These are phyloP conservation scores for Cinnamomum micranthum DNA, from an alignment of 164 flowering plant species.

Conservation along the genomic window DNA sequence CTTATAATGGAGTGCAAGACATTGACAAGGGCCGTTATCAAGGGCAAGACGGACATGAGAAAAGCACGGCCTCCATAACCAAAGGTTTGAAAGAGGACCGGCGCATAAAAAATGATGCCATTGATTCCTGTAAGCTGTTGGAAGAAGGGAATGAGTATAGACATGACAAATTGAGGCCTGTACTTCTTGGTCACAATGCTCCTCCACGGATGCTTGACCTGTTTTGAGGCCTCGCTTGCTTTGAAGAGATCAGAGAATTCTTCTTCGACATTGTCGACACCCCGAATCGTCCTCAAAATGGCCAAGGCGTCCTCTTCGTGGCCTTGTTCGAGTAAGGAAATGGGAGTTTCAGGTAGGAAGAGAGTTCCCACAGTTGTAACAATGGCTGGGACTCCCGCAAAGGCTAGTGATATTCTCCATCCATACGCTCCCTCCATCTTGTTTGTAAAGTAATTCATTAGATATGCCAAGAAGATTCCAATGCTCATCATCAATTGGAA, in stretches of 20 bases:
- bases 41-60: too few species aligned
- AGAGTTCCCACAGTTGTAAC: constrained; percentile 14
- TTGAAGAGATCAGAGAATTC: constrained; percentile 35
- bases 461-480: constrained; percentile 15
- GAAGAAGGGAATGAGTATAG: constrained; percentile 19
- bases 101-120: too few species aligned
- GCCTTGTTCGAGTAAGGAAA: constrained; percentile 18
- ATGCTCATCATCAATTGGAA: constrained; percentile 19
- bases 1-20: too few species aligned
- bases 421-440: constrained; percentile 15
- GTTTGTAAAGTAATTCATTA: neutral
- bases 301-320: constrained; percentile 11
- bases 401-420: constrained; percentile 17
- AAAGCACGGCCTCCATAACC: too few species aligned
- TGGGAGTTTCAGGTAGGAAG: constrained; percentile 17
- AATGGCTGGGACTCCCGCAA: constrained; percentile 18
- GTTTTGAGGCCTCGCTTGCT: constrained; percentile 13
- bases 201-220: constrained; percentile 2
- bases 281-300: constrained; percentile 15
- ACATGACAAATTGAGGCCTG: neutral
- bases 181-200: constrained; percentile 1
- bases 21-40: too few species aligned
- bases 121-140: neutral
- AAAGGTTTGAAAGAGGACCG: too few species aligned
- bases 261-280: neutral